Evolutionary conservation across 176 grass and related monocot species (phyloP), one percentile per base, ranked within the genome.

Genomic region (Ananas comosus): DNA sequence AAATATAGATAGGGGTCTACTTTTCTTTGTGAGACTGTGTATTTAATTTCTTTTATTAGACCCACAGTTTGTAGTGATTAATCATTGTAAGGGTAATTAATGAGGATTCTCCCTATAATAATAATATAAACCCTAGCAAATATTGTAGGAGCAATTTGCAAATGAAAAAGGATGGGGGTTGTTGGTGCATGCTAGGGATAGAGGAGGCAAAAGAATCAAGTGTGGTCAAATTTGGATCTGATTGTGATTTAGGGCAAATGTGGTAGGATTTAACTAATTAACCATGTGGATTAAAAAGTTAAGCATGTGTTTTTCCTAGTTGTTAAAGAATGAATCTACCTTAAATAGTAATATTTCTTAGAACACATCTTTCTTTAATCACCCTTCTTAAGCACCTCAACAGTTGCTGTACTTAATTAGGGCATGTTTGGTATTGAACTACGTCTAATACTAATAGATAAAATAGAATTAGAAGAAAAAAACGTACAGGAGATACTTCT

Each of bases 81-180:
- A 53, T 61, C 56, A 18, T 61, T 16, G 13, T 7, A 42, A 48
- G 66, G 70, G 77, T 70, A 70, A 78, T 78, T 70, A 70, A 78
- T 78, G 79, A 48, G 70, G 70, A 74, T 86, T 70, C 83, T 64
- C 51, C 76, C 19, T 54, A 77, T 54, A 77, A 53, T 64, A 77
- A 53, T 23, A 50, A 58, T 54, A 51, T 70, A 53, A 14, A 25
- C 50, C 13, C n/a, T 0, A 11, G 64, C 50, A 48, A 22, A 27
- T 79, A 63, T 19, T 74, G 17, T 78, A 49, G 65, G 74, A 33
- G 25, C 84, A 78, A 82, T 64, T 86, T 86, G 79, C 74, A 52
- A 53, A 61, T 22, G 64, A 64, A 50, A 61, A 21, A 9, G 3
- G n/a, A 16, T 57, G 14, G n/a, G 13, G 3, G 13, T 12, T 57